Evolutionary conservation across 257 asterid genomes (phyloP).

Genomic region (Nicotiana tomentosiformis): DNA sequence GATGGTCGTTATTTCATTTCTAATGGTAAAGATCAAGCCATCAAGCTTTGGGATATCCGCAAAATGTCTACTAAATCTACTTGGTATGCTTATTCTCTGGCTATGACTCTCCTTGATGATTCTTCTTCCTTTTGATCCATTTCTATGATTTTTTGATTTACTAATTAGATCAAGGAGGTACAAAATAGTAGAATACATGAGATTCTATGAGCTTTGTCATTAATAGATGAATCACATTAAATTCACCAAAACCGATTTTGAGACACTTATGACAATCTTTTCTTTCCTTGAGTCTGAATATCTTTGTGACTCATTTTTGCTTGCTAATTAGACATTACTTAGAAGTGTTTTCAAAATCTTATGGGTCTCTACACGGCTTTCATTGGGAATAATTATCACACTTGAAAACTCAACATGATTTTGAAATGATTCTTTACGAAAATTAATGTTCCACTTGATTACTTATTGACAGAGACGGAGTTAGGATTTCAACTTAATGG

Average conservation of each 20-base stretch:
- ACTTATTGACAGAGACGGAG: not conserved
- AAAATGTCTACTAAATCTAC: conserved; percentile 59
- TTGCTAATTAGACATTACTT: not conserved
- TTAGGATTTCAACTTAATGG: too few species aligned
- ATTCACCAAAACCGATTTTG: not conserved
- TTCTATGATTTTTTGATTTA: not conserved
- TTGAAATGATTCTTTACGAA: not conserved
- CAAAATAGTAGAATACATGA: not conserved
- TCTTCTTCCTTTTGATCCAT: not conserved
- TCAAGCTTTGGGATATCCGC: conserved; percentile 89
- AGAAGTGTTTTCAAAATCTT: not conserved
- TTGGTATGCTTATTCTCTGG: conserved; percentile 33
- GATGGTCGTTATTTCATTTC: conserved; percentile 87
- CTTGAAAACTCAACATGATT: not conserved
- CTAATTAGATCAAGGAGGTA: not conserved
- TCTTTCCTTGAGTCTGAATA: not conserved
- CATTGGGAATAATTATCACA: not conserved
- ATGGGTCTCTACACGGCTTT: not conserved
- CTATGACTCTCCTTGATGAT: not conserved
- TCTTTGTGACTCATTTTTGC: not conserved
- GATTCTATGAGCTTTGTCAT: not conserved
- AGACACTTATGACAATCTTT: not conserved
- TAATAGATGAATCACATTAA: not conserved
- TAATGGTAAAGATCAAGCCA: conserved; percentile 82
- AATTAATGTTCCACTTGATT: not conserved